Base-by-base conservation (phyloP, 2,329 filamentous ascomycete genomes). In the Cucurbitaria berberidis region DNA sequence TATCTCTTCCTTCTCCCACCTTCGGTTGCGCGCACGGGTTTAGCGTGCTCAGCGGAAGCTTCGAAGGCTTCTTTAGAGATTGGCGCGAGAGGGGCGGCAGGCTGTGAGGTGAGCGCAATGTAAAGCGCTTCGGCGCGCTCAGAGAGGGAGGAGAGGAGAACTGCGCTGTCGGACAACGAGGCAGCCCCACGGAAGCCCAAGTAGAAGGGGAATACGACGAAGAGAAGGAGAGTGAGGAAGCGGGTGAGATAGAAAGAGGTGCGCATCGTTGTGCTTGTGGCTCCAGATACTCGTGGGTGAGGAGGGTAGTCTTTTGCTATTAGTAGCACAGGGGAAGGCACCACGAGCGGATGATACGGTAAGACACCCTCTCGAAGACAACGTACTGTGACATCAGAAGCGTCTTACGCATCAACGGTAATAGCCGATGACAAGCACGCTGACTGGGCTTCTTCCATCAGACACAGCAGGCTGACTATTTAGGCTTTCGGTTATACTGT, bases 161-260 rank as follows among this genome's bases (percentile, higher is more conserved):
- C 19, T 39, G 48, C 48, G 18, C 44, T 51, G 39, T 51, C 48
- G 30, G 48, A 51, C 19, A 51, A 51, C 10, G 41, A 44, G 32
- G 40, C 22, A 19, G 48, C 26, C 21, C 48, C 48, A 45, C 39
- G 41, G 32, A 51, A 21, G 29, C 30, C 48, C 30, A 51, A 11
- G 32, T 51, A 45, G 48, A 51, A 29, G 40, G 48, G 48, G 24
- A 45, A 39, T 1, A 45, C 48, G 18, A 44, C 11, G 40, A 39
- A 51, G 40, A 51, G 15, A 21, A 51, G n/a, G n/a, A 51, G 48
- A 40, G 40, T 26, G 41, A 45, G 19, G 29, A 44, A 51, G 41
- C 30, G 24, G 32, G 40, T 30, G 32, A 45, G 34, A 34, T 10
- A 48, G 36, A 41, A 40, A 2, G 21, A 21, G 24, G 34, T 38